These are phyloP conservation scores for Geotrichum bryndzae DNA, from an alignment of 1,139 yeast genomes.

Conservation along the genomic window DNA sequence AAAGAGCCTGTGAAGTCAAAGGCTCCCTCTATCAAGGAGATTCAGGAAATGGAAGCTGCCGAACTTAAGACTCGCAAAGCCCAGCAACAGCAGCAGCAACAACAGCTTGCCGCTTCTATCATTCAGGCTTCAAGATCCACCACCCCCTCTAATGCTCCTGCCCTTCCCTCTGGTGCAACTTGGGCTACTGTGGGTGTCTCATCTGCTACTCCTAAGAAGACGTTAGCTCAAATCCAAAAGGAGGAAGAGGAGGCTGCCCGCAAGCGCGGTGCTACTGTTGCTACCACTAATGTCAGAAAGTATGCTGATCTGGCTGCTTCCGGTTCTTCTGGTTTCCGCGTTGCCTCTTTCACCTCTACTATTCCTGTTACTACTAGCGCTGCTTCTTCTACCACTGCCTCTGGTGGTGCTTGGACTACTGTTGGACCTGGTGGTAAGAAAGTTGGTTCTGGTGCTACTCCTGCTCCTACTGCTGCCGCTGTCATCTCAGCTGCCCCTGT, in stretches of 20 bases:
- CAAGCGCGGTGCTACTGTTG: slow-evolving; percentile 27
- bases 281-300: slow-evolving; percentile 13
- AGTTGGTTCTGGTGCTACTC: slow-evolving; percentile 24
- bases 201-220: slow-evolving; percentile 34
- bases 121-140: slow-evolving; percentile 21
- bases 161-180: slow-evolving; percentile 46
- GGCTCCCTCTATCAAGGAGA: slow-evolving; percentile 57
- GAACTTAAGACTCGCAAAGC: slow-evolving; percentile 30
- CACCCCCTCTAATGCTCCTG: slow-evolving; percentile 23
- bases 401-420: slow-evolving; percentile 37
- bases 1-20: slow-evolving; percentile 38
- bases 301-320: slow-evolving; percentile 19
- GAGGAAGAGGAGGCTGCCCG: slow-evolving; percentile 41
- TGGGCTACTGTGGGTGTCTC: slow-evolving; percentile 46
- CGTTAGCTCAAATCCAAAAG: slow-evolving; percentile 46
- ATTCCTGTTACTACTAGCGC: slow-evolving; percentile 23
- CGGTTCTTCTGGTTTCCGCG: slow-evolving; percentile 8
- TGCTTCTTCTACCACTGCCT: slow-evolving; percentile 21
- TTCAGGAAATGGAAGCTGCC: slow-evolving; percentile 63
- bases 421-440: slow-evolving; percentile 34
- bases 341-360: slow-evolving; percentile 21
- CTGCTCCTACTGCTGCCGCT: slow-evolving; percentile 25
- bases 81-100: slow-evolving; percentile 33
- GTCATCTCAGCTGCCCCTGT: slow-evolving; percentile 21
- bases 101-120: slow-evolving; percentile 27